Evolutionary conservation across 148 eudicot genomes (phyloP).

Genomic region (Salicornia ramosissima): DNA sequence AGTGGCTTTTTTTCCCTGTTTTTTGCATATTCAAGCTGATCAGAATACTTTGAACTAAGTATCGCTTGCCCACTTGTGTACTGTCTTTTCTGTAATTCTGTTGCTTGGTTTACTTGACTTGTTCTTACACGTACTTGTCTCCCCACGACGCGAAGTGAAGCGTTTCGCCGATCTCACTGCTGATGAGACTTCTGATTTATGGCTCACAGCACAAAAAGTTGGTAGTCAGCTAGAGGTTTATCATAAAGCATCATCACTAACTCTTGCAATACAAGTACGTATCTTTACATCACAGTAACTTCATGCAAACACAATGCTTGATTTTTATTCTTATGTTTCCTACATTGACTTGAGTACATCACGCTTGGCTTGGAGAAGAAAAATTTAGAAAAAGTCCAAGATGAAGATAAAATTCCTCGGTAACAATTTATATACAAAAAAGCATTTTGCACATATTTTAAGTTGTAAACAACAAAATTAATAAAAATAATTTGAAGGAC

Average conservation of each 20-base stretch:
- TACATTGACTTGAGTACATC: background rate
- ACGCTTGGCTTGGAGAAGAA: no score
- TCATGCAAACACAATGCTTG: background rate
- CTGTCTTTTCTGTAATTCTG: background rate
- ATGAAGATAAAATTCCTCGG: no score
- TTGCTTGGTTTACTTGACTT: conserved; percentile 57
- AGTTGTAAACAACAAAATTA: no score
- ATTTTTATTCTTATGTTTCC: background rate
- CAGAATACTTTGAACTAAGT: background rate
- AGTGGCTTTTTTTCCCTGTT: background rate
- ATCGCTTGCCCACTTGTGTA: background rate
- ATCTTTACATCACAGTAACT: conserved; percentile 3
- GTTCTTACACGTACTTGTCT: conserved; percentile 76
- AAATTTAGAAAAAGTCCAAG: no score
- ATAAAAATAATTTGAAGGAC: no score
- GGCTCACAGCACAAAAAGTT: conserved; percentile 78
- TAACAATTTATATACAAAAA: no score
- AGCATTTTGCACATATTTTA: no score
- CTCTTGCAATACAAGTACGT: conserved; percentile 78
- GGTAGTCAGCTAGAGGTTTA: conserved; percentile 68
- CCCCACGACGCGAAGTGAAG: conserved; percentile 90
- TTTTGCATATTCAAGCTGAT: background rate
- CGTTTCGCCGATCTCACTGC: conserved; percentile 81
- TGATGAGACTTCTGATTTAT: conserved; percentile 75
- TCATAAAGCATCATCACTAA: conserved; percentile 84